A percentile compares a stretch with the other conserved stretches of the same genome.
Evolutionary conservation across 495 filamentous ascomycete species (phyloP).

Genomic region (Hamigera avellanea): DNA sequence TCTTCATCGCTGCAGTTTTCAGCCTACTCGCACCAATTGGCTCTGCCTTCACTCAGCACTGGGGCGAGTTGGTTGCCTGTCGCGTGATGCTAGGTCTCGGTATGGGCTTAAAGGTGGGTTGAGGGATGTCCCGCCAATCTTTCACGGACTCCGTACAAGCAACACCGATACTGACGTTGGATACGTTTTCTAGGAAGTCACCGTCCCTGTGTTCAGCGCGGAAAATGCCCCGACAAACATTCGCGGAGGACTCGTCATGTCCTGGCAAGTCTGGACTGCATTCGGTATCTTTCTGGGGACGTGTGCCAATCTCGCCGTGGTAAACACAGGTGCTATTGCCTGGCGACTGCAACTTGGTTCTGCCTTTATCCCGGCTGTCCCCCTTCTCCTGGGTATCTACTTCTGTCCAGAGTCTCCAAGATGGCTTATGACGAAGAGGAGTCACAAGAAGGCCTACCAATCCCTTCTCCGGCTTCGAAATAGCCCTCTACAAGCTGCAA

Average conservation of each 20-base stretch:
- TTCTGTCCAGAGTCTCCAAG: constrained; percentile 61
- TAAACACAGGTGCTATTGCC: constrained; percentile 39
- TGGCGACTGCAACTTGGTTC: constrained; percentile 57
- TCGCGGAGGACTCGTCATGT: constrained; percentile 55
- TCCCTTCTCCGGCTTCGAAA: constrained; percentile 51
- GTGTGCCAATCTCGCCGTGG: constrained; percentile 48
- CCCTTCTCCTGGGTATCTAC: constrained; percentile 48
- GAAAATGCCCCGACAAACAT: constrained; percentile 49
- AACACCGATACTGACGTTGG: too few relatives aligned
- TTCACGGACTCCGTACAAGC: too few relatives aligned
- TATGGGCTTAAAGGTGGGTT: constrained; percentile 55
- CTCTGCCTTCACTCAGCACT: constrained; percentile 41
- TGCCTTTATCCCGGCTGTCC: constrained; percentile 58
- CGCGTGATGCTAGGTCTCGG: constrained; percentile 52
- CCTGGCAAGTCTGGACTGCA: constrained; percentile 47
- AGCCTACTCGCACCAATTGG: constrained; percentile 48
- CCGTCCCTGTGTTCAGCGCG: constrained; percentile 51
- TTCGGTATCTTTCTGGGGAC: constrained; percentile 54
- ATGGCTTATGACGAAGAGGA: constrained; percentile 53
- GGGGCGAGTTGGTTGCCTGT: constrained; percentile 44
- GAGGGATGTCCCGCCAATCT: too few relatives aligned
- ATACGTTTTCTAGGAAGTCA: too few relatives aligned
- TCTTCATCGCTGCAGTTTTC: constrained; percentile 50
- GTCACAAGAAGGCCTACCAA: constrained; percentile 41
- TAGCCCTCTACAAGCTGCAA: constrained; percentile 46